A percentile compares a stretch with the other conserved stretches of the same genome.
Evolutionary conservation across 805 yeast species (phyloP).

Genomic region (Lachancea thermotolerans): DNA sequence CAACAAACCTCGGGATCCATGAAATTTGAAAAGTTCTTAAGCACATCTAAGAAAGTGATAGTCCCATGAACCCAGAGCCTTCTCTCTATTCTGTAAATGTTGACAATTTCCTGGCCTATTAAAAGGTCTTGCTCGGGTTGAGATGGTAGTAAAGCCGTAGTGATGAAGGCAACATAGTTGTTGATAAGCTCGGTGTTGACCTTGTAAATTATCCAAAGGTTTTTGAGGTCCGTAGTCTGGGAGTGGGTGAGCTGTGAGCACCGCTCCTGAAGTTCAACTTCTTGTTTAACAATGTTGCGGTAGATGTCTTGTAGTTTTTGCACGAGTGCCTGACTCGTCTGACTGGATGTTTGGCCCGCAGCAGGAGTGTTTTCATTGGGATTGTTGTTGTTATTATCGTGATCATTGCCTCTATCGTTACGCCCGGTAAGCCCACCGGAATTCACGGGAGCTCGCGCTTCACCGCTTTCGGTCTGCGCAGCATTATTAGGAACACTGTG

Average conservation of each 20-base stretch:
- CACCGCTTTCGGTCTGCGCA: too few relatives aligned
- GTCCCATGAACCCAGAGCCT: constrained; percentile 84
- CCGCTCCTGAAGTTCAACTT: constrained; percentile 62
- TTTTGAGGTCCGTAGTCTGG: constrained; percentile 52
- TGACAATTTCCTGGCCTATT: constrained; percentile 65
- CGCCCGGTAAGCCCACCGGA: too few relatives aligned
- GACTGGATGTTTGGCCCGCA: constrained; percentile 20
- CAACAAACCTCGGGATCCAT: constrained; percentile 74
- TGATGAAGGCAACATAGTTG: constrained; percentile 63
- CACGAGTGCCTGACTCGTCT: constrained; percentile 45
- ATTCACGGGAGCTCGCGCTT: too few relatives aligned
- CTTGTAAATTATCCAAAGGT: constrained; percentile 66
- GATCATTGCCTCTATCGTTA: constrained; percentile 5
- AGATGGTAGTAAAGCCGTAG: constrained; percentile 66
- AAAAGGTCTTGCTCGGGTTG: constrained; percentile 40
- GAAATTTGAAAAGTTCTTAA: constrained; percentile 67
- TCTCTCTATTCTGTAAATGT: constrained; percentile 69
- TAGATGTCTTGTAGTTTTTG: constrained; percentile 69
- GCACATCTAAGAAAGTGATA: constrained; percentile 69
- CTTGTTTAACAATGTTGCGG: constrained; percentile 59
- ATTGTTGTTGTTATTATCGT: constrained; percentile 13
- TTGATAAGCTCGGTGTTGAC: constrained; percentile 59
- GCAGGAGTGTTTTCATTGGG: constrained; percentile 12
- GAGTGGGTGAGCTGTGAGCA: constrained; percentile 54
- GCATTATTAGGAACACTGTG: too few relatives aligned